phyloP scores from a whole-genome alignment of 345 rosid species.

The Cardamine chenopodiifolia region DNA sequence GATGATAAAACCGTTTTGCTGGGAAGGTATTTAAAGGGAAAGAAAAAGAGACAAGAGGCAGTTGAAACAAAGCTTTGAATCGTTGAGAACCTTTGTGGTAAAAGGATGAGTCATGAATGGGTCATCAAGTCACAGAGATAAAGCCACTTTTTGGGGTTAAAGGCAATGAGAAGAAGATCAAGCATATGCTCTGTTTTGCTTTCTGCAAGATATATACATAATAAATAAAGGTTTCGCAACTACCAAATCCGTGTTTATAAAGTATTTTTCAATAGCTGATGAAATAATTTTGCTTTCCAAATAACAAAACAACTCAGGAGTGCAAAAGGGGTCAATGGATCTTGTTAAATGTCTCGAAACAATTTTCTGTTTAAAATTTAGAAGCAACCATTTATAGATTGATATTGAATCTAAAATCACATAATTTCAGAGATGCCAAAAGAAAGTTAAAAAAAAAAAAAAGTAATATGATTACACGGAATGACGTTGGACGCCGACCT shows the following conservation, averaged over 20 bases:
- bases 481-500: conserved; percentile 36
- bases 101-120: conserved; percentile 36
- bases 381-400: neutral
- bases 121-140: conserved; percentile 37
- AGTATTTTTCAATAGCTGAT: conserved; percentile 2
- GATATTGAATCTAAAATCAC: neutral
- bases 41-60: conserved; percentile 40
- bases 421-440: neutral
- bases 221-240: conserved; percentile 19
- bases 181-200: conserved; percentile 32
- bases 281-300: conserved; percentile 16
- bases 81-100: conserved; percentile 27
- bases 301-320: neutral
- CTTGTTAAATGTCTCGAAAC: neutral
- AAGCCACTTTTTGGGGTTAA: conserved; percentile 37
- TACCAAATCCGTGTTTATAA: conserved; percentile 5
- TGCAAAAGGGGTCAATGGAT: neutral
- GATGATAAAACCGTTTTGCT: conserved; percentile 25
- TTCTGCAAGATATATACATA: neutral
- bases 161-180: conserved; percentile 15
- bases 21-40: conserved; percentile 39
- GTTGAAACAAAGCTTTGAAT: conserved; percentile 25
- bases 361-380: neutral
- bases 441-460: neutral
- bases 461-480: conserved; percentile 21